A percentile compares a stretch with the other conserved stretches of the same genome.
Evolutionary conservation across 1,284 basidiomycete genomes (phyloP).

Genomic region (Porphyrellus sp.): DNA sequence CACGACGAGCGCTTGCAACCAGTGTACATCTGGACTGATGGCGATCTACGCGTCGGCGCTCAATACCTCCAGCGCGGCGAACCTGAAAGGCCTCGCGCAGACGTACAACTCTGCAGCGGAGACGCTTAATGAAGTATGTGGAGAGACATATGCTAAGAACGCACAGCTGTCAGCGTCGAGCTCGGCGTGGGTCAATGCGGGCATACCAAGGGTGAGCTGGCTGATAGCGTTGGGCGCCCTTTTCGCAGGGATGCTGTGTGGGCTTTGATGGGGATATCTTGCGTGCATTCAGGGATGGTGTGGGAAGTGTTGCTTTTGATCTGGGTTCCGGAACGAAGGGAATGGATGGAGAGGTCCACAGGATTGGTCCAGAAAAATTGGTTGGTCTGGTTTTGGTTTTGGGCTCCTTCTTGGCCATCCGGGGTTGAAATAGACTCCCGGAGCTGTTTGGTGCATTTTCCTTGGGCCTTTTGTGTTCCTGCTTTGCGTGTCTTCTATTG

Average conservation of each 20-base stretch:
- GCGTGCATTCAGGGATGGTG: neutral
- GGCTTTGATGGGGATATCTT: slow-evolving; percentile 7
- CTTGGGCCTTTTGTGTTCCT: neutral
- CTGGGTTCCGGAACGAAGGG: neutral
- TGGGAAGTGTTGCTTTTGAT: neutral
- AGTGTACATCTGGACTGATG: slow-evolving; percentile 58
- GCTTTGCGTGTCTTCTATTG: no score
- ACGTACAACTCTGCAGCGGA: slow-evolving; percentile 40
- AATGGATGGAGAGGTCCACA: neutral
- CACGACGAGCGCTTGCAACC: slow-evolving; percentile 51
- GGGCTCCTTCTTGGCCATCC: neutral
- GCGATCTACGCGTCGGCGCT: slow-evolving; percentile 40
- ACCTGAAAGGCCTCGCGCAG: slow-evolving; percentile 35
- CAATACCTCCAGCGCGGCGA: slow-evolving; percentile 10
- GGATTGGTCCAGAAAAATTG: neutral
- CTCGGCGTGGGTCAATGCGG: slow-evolving; percentile 14
- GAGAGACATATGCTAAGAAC: slow-evolving; percentile 32
- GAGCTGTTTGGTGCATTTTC: neutral
- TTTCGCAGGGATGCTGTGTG: slow-evolving; percentile 10
- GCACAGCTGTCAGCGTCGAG: slow-evolving; percentile 12
- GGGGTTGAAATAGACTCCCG: neutral
- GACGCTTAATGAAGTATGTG: slow-evolving; percentile 37
- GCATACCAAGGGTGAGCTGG: slow-evolving; percentile 7
- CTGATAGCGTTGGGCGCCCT: slow-evolving; percentile 11
- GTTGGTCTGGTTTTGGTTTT: neutral